Conservation (phyloP, 2,329 filamentous ascomycete species). For the Pseudocercospora cruenta region DNA sequence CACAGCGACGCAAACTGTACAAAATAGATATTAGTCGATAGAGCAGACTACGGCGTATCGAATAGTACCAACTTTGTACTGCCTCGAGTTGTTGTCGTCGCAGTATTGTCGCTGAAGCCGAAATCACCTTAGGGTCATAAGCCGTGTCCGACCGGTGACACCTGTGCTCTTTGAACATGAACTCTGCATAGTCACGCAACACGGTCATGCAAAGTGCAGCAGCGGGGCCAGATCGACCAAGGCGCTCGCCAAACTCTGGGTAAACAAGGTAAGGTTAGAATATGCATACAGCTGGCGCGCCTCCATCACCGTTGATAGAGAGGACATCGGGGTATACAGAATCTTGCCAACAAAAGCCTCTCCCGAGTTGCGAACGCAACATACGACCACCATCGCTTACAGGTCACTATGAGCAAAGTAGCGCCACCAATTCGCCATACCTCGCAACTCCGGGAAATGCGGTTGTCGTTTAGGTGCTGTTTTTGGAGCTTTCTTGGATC, state of each 20-base stretch:
- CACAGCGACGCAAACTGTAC: no score
- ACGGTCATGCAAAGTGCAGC: neutral
- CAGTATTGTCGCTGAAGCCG: no score
- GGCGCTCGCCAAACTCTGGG: neutral
- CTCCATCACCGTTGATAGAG: neutral
- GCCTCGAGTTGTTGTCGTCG: no score
- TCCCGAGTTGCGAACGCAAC: neutral
- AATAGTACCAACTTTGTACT: no score
- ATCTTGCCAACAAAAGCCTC: neutral
- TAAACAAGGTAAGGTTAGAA: neutral
- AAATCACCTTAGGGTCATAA: no score
- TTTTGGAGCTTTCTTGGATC: neutral
- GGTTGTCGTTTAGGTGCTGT: constrained; percentile 1
- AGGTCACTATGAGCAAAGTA: neutral
- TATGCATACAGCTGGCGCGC: neutral
- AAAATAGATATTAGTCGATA: no score
- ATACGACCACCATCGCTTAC: neutral
- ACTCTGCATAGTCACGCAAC: neutral
- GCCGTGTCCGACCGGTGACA: no score
- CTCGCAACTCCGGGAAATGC: neutral
- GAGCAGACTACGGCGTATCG: no score
- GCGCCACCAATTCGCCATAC: neutral
- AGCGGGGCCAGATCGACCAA: neutral
- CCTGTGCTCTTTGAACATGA: neutral
- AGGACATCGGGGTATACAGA: neutral